phyloP scores from a whole-genome alignment of 371 early-diverging fungal genomes.

The Rhizopus microsporus region DNA sequence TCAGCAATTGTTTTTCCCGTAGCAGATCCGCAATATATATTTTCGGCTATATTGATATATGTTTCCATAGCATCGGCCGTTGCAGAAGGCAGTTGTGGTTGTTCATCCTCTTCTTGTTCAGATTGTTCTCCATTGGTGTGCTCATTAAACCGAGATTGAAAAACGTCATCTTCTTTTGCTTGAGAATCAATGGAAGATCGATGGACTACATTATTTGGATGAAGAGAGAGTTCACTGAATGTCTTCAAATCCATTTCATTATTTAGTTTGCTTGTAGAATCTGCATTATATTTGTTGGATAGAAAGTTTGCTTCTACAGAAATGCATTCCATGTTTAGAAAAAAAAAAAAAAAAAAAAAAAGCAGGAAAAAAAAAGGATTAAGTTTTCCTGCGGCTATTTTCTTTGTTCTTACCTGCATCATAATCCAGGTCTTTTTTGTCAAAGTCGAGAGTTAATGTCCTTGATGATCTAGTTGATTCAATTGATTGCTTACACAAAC shows the following conservation, averaged over 20 bases:
- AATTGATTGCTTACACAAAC: not conserved
- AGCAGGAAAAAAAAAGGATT: slow-evolving; percentile 3
- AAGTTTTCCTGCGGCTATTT: not conserved
- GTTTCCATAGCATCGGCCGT: slow-evolving; percentile 56
- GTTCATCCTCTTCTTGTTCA: slow-evolving; percentile 1
- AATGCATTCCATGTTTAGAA: slow-evolving; percentile 6
- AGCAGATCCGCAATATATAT: slow-evolving; percentile 70
- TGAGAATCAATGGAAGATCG: not conserved
- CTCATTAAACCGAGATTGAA: not conserved
- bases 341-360: not conserved
- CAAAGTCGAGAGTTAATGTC: slow-evolving; percentile 13
- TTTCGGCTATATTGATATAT: slow-evolving; percentile 64
- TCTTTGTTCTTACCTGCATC: slow-evolving; percentile 1
- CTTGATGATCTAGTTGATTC: slow-evolving; percentile 13
- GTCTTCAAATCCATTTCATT: not conserved
- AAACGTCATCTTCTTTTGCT: not conserved
- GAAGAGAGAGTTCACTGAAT: not conserved
- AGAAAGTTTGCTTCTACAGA: slow-evolving; percentile 11
- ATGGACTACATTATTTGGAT: not conserved
- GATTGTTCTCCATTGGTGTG: slow-evolving; percentile 3
- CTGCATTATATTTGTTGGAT: slow-evolving; percentile 9
- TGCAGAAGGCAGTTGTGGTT: slow-evolving; percentile 30
- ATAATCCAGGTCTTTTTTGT: slow-evolving; percentile 10
- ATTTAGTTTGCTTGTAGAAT: not conserved
- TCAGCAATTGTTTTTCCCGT: slow-evolving; percentile 70